phyloP scores from a whole-genome alignment of 1,284 basidiomycete species.

The Leccinum subrobustum region DNA sequence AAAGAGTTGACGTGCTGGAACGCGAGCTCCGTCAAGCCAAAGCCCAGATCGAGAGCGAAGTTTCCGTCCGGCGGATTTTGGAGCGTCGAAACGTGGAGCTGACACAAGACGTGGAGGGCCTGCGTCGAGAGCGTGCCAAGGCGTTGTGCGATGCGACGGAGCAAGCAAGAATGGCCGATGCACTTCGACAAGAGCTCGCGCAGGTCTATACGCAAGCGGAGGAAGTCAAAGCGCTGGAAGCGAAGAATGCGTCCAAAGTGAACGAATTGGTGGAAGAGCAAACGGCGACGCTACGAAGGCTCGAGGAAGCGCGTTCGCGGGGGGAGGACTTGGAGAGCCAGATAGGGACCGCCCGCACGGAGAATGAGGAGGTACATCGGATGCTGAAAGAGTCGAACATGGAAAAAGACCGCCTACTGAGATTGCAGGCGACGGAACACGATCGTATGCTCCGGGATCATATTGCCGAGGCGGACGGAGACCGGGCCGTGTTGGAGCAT shows the following conservation, averaged over 20 bases:
- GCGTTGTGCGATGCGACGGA: constrained; percentile 71
- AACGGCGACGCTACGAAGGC: constrained; percentile 59
- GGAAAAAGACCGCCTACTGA: constrained; percentile 76
- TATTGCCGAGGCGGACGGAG: constrained; percentile 79
- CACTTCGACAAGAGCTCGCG: constrained; percentile 67
- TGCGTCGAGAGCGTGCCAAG: constrained; percentile 56
- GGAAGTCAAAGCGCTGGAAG: constrained; percentile 72
- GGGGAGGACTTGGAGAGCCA: constrained; percentile 75
- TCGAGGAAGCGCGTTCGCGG: constrained; percentile 72
- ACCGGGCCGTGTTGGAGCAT: constrained; percentile 85
- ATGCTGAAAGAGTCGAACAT: constrained; percentile 64
- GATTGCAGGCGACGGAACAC: constrained; percentile 75
- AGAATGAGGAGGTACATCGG: constrained; percentile 65
- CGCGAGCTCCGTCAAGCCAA: constrained; percentile 64
- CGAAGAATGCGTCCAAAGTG: constrained; percentile 62
- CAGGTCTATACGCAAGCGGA: constrained; percentile 64
- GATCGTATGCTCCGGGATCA: constrained; percentile 73
- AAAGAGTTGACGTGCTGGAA: constrained; percentile 53
- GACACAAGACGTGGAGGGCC: constrained; percentile 54
- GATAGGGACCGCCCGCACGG: constrained; percentile 61
- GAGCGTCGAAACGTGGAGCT: constrained; percentile 71
- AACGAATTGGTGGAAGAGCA: constrained; percentile 72
- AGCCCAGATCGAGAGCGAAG: constrained; percentile 62
- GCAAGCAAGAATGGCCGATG: constrained; percentile 60
- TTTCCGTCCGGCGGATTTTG: constrained; percentile 53